A percentile compares a stretch with the other conserved stretches of the same genome.
Evolutionary conservation across 1,139 yeast species (phyloP).

Genomic region (Suhomyces bribrorum): DNA sequence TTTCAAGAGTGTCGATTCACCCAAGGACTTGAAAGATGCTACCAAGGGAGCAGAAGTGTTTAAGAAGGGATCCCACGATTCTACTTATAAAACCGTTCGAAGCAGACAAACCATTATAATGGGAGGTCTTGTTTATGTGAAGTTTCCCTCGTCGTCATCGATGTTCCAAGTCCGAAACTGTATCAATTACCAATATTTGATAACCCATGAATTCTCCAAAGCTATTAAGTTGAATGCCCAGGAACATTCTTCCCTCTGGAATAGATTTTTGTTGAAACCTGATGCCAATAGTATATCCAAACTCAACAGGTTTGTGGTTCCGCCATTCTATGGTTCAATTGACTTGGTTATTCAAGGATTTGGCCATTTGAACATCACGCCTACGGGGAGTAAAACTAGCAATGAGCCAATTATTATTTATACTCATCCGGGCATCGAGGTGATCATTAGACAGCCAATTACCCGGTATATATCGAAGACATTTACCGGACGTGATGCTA

Average conservation of each 20-base stretch:
- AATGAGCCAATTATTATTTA: slow-evolving; percentile 35
- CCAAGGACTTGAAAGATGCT: slow-evolving; percentile 33
- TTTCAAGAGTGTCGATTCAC: slow-evolving; percentile 28
- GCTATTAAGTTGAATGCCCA: slow-evolving; percentile 23
- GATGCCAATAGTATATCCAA: slow-evolving; percentile 26
- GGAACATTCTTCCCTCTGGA: slow-evolving; percentile 23
- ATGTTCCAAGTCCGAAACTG: slow-evolving; percentile 47
- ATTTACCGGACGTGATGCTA: slow-evolving; percentile 39
- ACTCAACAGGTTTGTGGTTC: slow-evolving; percentile 51
- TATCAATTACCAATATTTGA: slow-evolving; percentile 30
- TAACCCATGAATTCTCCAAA: slow-evolving; percentile 31
- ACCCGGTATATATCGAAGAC: slow-evolving; percentile 34
- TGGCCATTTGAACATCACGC: slow-evolving; percentile 65
- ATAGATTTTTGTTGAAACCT: slow-evolving; percentile 34
- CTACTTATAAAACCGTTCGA: slow-evolving; percentile 41
- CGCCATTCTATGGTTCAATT: slow-evolving; percentile 68
- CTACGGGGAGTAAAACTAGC: slow-evolving; percentile 52
- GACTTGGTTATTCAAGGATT: slow-evolving; percentile 69
- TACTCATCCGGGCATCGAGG: slow-evolving; percentile 34
- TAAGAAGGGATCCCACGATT: slow-evolving; percentile 36
- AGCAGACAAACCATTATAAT: slow-evolving; percentile 51
- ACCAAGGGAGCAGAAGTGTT: slow-evolving; percentile 39
- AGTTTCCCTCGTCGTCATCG: slow-evolving; percentile 34
- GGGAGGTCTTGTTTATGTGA: slow-evolving; percentile 62
- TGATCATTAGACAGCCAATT: slow-evolving; percentile 40